Evolutionary conservation across 2,329 filamentous ascomycete species (phyloP), one percentile per base, ranked within the genome.

Genomic region (Emericellopsis cladophorae): DNA sequence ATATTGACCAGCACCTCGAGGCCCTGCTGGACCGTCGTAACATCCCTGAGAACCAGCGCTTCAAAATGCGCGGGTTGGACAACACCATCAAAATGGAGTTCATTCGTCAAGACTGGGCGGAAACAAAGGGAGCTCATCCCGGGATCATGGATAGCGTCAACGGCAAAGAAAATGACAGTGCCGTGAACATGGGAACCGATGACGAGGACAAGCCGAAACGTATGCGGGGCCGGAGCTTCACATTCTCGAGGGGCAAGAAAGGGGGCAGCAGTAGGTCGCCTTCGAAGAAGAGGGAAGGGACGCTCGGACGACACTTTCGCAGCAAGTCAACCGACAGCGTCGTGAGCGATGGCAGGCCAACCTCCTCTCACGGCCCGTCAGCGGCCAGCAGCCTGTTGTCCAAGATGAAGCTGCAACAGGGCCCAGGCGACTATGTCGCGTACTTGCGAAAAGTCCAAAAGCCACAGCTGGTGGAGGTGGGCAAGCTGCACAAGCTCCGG

Each of bases 71-170:
- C 36, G 89, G 81, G 42, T 67, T 98, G 45, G 87, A 85, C 46
- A 74, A 86, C 48, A 83, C 84, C 31, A 89, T 96, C 66, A 98
- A 98, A 63, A 85, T 88, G 56, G 89, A 96, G 55, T 93, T 98
- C 52, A 88, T 96, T 51, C 81, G 82, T 40, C 89, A 94, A 57
- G 85, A 95, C 56, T 86, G 84, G 69, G 77, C 76, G 7, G 82
- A 83, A 57, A 79, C 72, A 60, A 66, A 68, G 57, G 69, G 71
- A 40, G 63, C 66, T 49, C 62, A 62, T 55, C 53, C 66, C 47
- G 62, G 59, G 48, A 68, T 65, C 51, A 58, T 66, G 53, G 63
- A 60, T 54, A 68, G 64, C 48, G 54, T 58, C 42, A 49, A 56
- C 50, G 55, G 66, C 56, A 49, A 61, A 47, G 57, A 58, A 35